Conservation (phyloP, 148 eudicot genomes). For the Amaranthus palmeri region DNA sequence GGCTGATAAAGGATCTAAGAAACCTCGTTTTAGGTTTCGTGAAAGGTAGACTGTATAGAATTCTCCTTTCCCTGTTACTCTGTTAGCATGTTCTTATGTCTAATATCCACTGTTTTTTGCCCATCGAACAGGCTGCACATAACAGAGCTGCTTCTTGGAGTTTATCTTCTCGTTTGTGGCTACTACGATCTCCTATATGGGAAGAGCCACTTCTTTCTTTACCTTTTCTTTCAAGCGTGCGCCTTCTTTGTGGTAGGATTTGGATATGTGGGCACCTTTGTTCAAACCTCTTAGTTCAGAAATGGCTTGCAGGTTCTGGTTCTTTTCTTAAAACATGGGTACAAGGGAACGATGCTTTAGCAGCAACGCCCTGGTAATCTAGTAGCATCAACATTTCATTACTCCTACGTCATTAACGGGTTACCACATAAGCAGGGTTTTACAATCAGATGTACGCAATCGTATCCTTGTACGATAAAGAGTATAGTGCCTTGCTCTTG, state of each 20-base stretch:
- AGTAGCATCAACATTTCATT: no score
- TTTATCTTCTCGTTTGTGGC: conserved; percentile 47
- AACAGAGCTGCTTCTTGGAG: conserved; percentile 33
- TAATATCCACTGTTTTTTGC: neutral
- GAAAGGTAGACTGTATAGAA: conserved; percentile 21
- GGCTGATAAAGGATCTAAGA: conserved; percentile 22
- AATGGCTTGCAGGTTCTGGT: neutral
- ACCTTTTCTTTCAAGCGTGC: conserved; percentile 58
- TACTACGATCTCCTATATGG: conserved; percentile 53
- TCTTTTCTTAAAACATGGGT: neutral
- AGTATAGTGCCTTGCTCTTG: neutral
- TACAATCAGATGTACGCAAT: no score
- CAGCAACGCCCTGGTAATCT: no score
- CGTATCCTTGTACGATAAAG: no score
- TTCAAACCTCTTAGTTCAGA: conserved; percentile 25
- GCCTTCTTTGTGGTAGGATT: conserved; percentile 72
- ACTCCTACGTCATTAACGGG: no score
- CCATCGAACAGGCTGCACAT: conserved; percentile 27
- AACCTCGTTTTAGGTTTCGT: conserved; percentile 26
- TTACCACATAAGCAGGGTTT: no score
- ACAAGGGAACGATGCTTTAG: no score
- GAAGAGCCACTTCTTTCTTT: conserved; percentile 56
- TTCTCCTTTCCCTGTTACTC: neutral
- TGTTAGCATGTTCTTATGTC: neutral
- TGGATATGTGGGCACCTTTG: conserved; percentile 68